These are phyloP conservation scores for Zymoseptoria pseudotritici DNA, from an alignment of 2,329 filamentous ascomycete species.

Conservation along the genomic window DNA sequence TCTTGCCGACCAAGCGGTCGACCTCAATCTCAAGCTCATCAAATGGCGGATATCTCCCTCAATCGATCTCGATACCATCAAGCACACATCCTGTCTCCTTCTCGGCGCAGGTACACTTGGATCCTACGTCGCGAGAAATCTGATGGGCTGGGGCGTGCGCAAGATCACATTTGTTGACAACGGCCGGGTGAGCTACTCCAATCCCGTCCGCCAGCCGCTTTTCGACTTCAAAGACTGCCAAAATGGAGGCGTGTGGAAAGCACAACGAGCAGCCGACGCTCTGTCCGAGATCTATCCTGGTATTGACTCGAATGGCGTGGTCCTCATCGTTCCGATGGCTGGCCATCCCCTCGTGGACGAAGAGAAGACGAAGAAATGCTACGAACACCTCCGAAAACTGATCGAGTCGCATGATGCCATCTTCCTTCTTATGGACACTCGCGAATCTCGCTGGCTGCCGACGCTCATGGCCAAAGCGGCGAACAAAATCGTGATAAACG, in stretches of 20 bases:
- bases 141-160: conserved; percentile 91
- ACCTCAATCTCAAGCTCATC: conserved; percentile 95
- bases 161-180: conserved; percentile 97
- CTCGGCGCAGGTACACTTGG: conserved; percentile 90
- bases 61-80: conserved; percentile 80
- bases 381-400: conserved; percentile 63
- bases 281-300: conserved; percentile 84
- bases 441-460: conserved; percentile 90
- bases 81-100: conserved; percentile 80
- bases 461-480: conserved; percentile 92
- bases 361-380: conserved; percentile 62
- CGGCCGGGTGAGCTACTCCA: conserved; percentile 87
- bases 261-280: conserved; percentile 68
- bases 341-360: conserved; percentile 80
- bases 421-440: conserved; percentile 97
- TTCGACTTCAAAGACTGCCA: conserved; percentile 87
- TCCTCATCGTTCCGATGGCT: conserved; percentile 87
- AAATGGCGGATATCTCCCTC: conserved; percentile 94
- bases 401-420: conserved; percentile 83
- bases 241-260: conserved; percentile 77
- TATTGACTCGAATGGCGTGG: conserved; percentile 71
- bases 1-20: conserved; percentile 87
- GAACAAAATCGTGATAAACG: conserved; percentile 94
- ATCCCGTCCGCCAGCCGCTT: conserved; percentile 88
- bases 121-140: conserved; percentile 82